Percentiles rank a stretch among this genome's conserved stretches.
Evolutionary conservation across 2,329 filamentous ascomycete species (phyloP).

Genomic region (Pseudocercospora crystallina): DNA sequence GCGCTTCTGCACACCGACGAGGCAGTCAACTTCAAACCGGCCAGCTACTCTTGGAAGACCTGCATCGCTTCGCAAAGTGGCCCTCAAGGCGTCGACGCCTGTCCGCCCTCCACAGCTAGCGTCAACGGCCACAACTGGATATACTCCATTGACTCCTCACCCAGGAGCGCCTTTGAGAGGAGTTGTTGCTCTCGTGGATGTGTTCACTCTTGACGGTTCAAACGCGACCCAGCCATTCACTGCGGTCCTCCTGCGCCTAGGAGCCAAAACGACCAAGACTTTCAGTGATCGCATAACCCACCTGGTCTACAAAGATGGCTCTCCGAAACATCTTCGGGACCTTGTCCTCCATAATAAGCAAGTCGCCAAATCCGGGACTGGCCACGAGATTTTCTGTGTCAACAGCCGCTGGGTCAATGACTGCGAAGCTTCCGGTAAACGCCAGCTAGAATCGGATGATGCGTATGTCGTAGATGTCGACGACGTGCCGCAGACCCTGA

Average conservation of each 20-base stretch:
- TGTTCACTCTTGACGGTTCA: conserved; percentile 38
- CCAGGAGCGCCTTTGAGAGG: conserved; percentile 34
- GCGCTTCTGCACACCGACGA: conserved; percentile 30
- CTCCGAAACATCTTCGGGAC: conserved; percentile 35
- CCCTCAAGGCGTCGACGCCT: conserved; percentile 30
- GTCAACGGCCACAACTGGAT: conserved; percentile 28
- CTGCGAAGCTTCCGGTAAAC: conserved; percentile 33
- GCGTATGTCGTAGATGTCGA: conserved; percentile 36
- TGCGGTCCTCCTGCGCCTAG: conserved; percentile 34
- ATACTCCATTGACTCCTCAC: conserved; percentile 38
- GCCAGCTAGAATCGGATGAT: conserved; percentile 34
- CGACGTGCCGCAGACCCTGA: conserved; percentile 32
- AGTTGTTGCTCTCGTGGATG: conserved; percentile 37
- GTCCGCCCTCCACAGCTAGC: conserved; percentile 33
- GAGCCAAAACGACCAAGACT: conserved; percentile 36
- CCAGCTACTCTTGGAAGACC: conserved; percentile 32
- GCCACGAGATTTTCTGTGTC: conserved; percentile 34
- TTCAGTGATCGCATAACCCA: conserved; percentile 40
- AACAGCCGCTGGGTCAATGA: conserved; percentile 40
- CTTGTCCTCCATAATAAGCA: conserved; percentile 36
- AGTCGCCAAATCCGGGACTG: conserved; percentile 23
- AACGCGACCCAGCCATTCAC: conserved; percentile 32
- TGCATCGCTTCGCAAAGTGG: conserved; percentile 30
- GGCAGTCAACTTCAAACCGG: conserved; percentile 22
- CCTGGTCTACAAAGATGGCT: conserved; percentile 40